Base-by-base conservation (phyloP, 331 rosid species). In the Ulmus americana region DNA sequence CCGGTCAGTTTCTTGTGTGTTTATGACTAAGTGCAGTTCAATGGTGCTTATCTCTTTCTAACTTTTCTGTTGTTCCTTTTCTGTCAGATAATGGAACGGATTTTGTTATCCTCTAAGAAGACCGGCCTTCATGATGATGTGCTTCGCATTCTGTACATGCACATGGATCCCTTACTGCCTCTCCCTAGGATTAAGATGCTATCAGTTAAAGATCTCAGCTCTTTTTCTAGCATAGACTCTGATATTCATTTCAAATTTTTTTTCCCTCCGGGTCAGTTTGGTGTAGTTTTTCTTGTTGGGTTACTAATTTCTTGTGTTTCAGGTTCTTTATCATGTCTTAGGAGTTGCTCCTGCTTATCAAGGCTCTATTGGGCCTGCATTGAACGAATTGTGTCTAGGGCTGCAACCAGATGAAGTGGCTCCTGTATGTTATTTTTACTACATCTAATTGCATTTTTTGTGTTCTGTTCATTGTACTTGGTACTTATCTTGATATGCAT, bases 331-430 rank as follows among this genome's bases (percentile, higher is more conserved):
- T 75, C 98, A 94, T 65, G 95, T 73, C 45, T 90, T 94, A 5
- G 90, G 97, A 67, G 80, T 87, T 74, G 81, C 84, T 70, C 97
- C 95, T 61, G 88, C 86, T 66, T 87, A 83, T 78, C 84, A 89
- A 77, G 82, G 90, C 50, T 87, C 88, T 56, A 73, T 94, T 74
- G 91, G 90, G 57, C 91, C 97, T 74, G 98, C 98, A 43, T 73
- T 94, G 53, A 94, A 94, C 77, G 97, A 87, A 83, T 67, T 94
- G 82, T 83, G 95, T 73, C 94, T 94, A 72, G 98, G 98, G 71
- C 78, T 94, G 78, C 89, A 63, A 58, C 84, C 90, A 39, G 79
- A 79, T 71, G 97, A 94, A 82, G 87, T 89, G 71, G 88, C 95
- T 28, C 82, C 95, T 61, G 95, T 94, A 83, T 10, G 95, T 67